A percentile compares a stretch with the other conserved stretches of the same genome.
These are phyloP conservation scores for Purshia tridentata DNA, from an alignment of 306 rosid genomes.

Conservation along the genomic window DNA sequence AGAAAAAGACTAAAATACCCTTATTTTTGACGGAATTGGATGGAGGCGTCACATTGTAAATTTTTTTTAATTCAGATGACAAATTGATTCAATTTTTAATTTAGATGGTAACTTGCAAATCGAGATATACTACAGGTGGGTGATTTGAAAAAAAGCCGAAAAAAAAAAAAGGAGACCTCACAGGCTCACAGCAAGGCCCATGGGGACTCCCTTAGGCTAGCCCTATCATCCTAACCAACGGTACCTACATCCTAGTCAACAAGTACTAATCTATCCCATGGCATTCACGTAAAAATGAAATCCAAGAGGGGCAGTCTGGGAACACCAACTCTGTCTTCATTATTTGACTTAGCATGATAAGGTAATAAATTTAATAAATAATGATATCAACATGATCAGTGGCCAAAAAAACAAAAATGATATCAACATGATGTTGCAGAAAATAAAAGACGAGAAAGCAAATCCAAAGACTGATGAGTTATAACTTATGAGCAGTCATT, in stretches of 20 bases:
- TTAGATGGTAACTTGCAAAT: too few relatives aligned
- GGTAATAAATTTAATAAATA: neutral
- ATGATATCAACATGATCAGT: neutral
- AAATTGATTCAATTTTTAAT: too few relatives aligned
- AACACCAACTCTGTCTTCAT: neutral
- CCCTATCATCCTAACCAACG: neutral
- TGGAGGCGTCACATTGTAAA: too few relatives aligned
- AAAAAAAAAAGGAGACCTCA: constrained; percentile 4
- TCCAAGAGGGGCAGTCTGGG: constrained; percentile 13
- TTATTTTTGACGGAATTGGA: too few relatives aligned
- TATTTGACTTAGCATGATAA: neutral
- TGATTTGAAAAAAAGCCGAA: too few relatives aligned
- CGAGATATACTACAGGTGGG: too few relatives aligned
- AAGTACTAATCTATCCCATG: neutral
- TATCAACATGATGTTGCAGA: constrained; percentile 4
- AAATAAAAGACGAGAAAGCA: constrained; percentile 10
- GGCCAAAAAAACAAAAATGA: too few relatives aligned
- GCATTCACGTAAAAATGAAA: constrained; percentile 10
- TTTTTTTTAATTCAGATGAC: too few relatives aligned
- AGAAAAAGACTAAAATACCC: too few relatives aligned
- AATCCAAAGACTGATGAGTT: neutral
- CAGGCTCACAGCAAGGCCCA: constrained; percentile 11
- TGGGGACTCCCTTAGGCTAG: neutral
- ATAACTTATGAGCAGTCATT: constrained; percentile 19
- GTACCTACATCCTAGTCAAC: constrained; percentile 1